These are phyloP conservation scores for Kwoniella mangroviensis DNA, from an alignment of 768 basidiomycete species.

Conservation along the genomic window DNA sequence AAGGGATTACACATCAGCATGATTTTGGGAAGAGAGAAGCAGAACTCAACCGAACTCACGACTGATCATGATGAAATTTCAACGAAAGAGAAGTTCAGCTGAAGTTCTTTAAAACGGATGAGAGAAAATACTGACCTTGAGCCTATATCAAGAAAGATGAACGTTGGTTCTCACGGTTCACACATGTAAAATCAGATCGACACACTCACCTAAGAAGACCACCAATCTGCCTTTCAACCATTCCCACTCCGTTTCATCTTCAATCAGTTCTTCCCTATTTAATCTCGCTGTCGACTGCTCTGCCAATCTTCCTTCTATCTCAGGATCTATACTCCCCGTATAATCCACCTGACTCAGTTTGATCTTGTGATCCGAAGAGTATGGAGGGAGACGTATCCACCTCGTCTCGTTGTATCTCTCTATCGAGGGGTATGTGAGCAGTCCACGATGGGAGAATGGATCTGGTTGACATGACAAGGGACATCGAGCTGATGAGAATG, in stretches of 20 bases:
- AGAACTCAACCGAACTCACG: not conserved
- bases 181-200: no score
- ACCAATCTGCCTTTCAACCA: slow-evolving; percentile 28
- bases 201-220: slow-evolving; percentile 32
- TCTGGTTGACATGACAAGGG: slow-evolving; percentile 17
- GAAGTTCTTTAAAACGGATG: no score
- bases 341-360: slow-evolving; percentile 4
- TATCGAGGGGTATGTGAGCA: slow-evolving; percentile 29
- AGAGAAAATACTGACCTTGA: slow-evolving; percentile 8
- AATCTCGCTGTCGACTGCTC: slow-evolving; percentile 3
- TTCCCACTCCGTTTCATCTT: slow-evolving; percentile 13
- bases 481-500: not conserved
- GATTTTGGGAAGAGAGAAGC: no score
- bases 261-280: slow-evolving; percentile 9
- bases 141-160: not conserved
- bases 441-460: slow-evolving; percentile 35
- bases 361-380: not conserved
- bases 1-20: no score
- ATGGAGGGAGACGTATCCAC: slow-evolving; percentile 32
- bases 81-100: not conserved
- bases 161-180: no score
- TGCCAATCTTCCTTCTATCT: not conserved
- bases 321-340: not conserved
- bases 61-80: not conserved
- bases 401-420: slow-evolving; percentile 26